Evolutionary conservation across 1,284 basidiomycete species (phyloP).

Genomic region (Leccinum subrobustum): DNA sequence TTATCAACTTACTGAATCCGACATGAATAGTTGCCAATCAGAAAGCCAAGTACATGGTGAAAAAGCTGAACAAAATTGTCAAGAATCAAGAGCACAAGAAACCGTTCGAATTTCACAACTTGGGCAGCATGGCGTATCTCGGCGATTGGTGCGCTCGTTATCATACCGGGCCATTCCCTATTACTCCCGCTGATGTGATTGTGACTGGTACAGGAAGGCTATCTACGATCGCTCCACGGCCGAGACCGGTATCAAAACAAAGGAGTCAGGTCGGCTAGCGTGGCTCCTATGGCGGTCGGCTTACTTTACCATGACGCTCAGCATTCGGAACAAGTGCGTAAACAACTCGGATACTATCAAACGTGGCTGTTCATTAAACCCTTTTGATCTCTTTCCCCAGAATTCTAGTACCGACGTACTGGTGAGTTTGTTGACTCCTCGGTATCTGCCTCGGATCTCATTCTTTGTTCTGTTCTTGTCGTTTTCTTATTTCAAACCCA

Average conservation of each 20-base stretch:
- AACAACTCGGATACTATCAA: not conserved
- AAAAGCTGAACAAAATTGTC: slow-evolving; percentile 64
- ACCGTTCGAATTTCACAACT: slow-evolving; percentile 69
- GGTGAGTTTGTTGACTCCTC: slow-evolving; percentile 42
- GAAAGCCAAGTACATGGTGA: slow-evolving; percentile 72
- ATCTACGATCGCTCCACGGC: slow-evolving; percentile 65
- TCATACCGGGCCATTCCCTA: slow-evolving; percentile 5
- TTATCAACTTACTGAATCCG: slow-evolving; percentile 17
- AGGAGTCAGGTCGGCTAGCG: slow-evolving; percentile 69
- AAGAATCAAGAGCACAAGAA: slow-evolving; percentile 40
- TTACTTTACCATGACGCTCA: slow-evolving; percentile 79
- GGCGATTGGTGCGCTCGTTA: slow-evolving; percentile 60
- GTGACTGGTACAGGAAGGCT: slow-evolving; percentile 54
- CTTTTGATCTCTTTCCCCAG: slow-evolving; percentile 33
- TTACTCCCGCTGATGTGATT: not conserved
- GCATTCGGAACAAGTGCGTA: slow-evolving; percentile 69
- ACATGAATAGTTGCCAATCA: slow-evolving; percentile 68
- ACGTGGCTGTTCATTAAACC: not conserved
- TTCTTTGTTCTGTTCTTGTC: not conserved
- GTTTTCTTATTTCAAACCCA: not conserved
- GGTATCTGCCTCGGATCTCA: slow-evolving; percentile 19
- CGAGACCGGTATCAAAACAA: slow-evolving; percentile 55
- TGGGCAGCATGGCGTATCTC: slow-evolving; percentile 79
- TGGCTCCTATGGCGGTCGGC: slow-evolving; percentile 81
- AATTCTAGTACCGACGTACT: slow-evolving; percentile 72